These are phyloP conservation scores for Colletotrichum sp. DNA, from an alignment of 2,329 filamentous ascomycete species.

Conservation along the genomic window DNA sequence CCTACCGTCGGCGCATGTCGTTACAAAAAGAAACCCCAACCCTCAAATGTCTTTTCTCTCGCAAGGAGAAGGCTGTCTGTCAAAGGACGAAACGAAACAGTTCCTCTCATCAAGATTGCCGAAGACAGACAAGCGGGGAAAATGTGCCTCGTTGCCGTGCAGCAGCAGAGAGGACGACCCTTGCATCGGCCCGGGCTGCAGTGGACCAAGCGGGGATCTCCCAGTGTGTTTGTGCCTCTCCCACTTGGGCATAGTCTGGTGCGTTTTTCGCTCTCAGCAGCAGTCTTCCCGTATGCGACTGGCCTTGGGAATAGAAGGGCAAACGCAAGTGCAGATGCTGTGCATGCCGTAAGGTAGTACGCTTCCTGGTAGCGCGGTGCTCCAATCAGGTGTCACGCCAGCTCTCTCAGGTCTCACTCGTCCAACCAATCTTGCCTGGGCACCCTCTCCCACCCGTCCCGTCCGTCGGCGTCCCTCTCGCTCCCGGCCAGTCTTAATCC, in stretches of 20 bases:
- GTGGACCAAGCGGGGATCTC: slow-evolving; percentile 8
- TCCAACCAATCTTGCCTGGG: background rate
- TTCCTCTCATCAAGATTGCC: background rate
- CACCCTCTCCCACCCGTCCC: background rate
- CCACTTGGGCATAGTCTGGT: slow-evolving; percentile 5
- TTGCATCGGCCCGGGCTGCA: slow-evolving; percentile 10
- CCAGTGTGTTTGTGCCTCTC: background rate
- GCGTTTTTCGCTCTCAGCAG: background rate
- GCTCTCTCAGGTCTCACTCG: slow-evolving; percentile 1
- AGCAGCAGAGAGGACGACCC: slow-evolving; percentile 12
- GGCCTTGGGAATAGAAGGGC: background rate
- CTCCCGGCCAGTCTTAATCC: background rate
- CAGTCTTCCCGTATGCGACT: background rate
- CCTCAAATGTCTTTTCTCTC: background rate
- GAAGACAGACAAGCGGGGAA: background rate
- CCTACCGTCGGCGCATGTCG: background rate
- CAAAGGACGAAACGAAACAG: background rate
- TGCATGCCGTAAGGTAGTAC: background rate
- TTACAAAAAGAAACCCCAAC: background rate
- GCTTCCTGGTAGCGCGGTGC: background rate
- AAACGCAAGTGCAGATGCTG: background rate
- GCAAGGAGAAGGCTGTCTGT: background rate
- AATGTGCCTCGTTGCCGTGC: slow-evolving; percentile 9
- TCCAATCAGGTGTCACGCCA: slow-evolving; percentile 2
- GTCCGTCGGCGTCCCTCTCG: background rate